Evolutionary conservation across 352 stramenopile species (phyloP), one percentile per base, ranked within the genome.

Genomic region (Phytophthora fragariaefolia): DNA sequence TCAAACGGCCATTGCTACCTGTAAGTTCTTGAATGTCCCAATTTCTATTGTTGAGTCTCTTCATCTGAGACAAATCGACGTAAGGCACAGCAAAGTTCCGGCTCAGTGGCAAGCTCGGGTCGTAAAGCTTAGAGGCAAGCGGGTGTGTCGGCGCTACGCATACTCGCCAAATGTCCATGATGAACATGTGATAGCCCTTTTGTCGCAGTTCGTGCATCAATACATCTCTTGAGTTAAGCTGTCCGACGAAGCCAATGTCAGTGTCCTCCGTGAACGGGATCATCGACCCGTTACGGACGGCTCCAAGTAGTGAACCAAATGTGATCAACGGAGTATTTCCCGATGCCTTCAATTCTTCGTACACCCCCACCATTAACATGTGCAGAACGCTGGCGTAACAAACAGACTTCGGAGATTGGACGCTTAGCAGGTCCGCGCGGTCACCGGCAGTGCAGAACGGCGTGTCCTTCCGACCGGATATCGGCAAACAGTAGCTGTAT

Each of bases 221-320:
- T 15, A 65, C 28, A 8, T 66, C 23, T 43, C 43, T 63, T 4
- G 50, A 51, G 22, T 68, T 63, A 27, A 72, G 58, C 6, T 58
- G 23, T 2, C 70, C 47, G 12, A 66, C 66, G 54, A 80, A 85
- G 2, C 73, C 79, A 8, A 89, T 66, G 57, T 89, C 80, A 7
- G 67, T 73, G 69, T 87, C 80, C 55, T 86, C 77, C 2, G 76
- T 87, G 66, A 82, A 89, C 13, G 80, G 71, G 61, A 89, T 87
- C 48, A 79, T 77, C 46, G 76, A 82, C 1, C 52, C 60, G 46
- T 85, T 80, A 18, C 78, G 76, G 3, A 89, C 60, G 26, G 77
- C 80, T 36, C 80, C 80, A 0, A 89, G 63, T 30, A 89, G 55
- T 36, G 80, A 77, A 15, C 80, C 80, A 20, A 73, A 89, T 3